Evolutionary conservation across 73 alveolate species (phyloP), one percentile per base, ranked within the genome.

Genomic region (Tetrahymena thermophila): DNA sequence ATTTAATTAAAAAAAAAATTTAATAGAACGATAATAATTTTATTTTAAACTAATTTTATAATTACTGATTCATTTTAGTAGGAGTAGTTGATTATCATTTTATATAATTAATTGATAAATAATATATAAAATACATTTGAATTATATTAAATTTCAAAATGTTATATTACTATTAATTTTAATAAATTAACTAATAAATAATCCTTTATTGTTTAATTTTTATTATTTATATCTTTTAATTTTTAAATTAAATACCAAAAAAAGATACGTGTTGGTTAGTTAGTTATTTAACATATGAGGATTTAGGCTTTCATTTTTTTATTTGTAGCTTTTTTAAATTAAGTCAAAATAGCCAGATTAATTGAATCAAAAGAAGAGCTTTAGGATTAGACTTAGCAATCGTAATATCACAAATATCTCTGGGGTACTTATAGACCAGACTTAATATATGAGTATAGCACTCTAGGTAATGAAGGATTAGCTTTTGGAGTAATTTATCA

Each of bases 371-470:
- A 71, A 13, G 37, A 31, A n/a, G 40, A n/a, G 0, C 13, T 3
- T 28, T 71, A n/a, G 17, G 89, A 71, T 11, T 71, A n/a, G 25
- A n/a, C 17, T 6, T 71, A 71, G 89, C 17, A 6, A 71, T 71
- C 89, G n/a, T 31, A 71, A 71, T 71, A 71, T 31, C 89, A 71
- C 37, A 71, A 71, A n/a, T 71, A 71, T 17, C 89, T 71, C 4
- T 71, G 89, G 89, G 89, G 89, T n/a, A 71, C 89, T 71, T 71
- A 71, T n/a, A 71, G 89, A 25, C 89, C 89, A 71, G 89, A 71
- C n/a, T 71, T 71, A 71, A 28, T 71, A 23, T 71, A 71, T 71
- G 89, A 71, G n/a, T 71, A 71, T 31, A 71, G 37, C 23, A 71
- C 89, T 28, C 17, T 71, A 71, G 89, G 89, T 11, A 71, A 71